These are phyloP conservation scores for Aquilaria yunnanensis DNA, from an alignment of 345 rosid genomes.

Conservation along the genomic window DNA sequence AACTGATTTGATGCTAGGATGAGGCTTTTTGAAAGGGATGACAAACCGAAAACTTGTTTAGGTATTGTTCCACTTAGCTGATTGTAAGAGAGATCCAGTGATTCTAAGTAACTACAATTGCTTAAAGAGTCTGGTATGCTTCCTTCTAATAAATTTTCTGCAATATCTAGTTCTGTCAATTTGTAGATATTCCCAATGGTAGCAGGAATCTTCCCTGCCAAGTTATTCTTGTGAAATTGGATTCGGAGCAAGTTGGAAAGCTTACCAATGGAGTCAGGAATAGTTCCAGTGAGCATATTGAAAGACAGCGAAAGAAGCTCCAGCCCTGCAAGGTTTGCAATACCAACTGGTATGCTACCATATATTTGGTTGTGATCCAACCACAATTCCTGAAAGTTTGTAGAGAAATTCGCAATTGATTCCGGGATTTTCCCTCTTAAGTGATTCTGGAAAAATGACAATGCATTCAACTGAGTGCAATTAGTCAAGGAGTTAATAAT, in stretches of 20 bases:
- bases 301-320: background rate
- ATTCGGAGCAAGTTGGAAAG: conserved; percentile 1
- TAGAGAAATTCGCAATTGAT: conserved; percentile 15
- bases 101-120: background rate
- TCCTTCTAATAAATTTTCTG: conserved; percentile 16
- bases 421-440: conserved; percentile 18
- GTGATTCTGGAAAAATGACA: background rate
- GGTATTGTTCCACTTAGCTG: conserved; percentile 14
- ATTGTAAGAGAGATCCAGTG: conserved; percentile 3
- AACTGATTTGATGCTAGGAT: conserved; percentile 1
- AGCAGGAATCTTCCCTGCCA: conserved; percentile 11
- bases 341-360: conserved; percentile 18
- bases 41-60: conserved; percentile 1
- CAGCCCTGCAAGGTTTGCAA: conserved; percentile 12
- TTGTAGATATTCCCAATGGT: conserved; percentile 8
- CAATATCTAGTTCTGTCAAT: background rate
- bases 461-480: background rate
- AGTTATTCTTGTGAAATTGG: background rate
- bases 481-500: conserved; percentile 14
- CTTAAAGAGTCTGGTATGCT: conserved; percentile 15
- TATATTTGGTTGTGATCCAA: background rate
- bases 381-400: accelerated
- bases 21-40: background rate
- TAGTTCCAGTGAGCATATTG: conserved; percentile 7
- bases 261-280: conserved; percentile 13